Percentiles rank a stretch among this genome's conserved stretches.
phyloP scores from a whole-genome alignment of 2,329 filamentous ascomycete genomes.

The Fusarium siculi region DNA sequence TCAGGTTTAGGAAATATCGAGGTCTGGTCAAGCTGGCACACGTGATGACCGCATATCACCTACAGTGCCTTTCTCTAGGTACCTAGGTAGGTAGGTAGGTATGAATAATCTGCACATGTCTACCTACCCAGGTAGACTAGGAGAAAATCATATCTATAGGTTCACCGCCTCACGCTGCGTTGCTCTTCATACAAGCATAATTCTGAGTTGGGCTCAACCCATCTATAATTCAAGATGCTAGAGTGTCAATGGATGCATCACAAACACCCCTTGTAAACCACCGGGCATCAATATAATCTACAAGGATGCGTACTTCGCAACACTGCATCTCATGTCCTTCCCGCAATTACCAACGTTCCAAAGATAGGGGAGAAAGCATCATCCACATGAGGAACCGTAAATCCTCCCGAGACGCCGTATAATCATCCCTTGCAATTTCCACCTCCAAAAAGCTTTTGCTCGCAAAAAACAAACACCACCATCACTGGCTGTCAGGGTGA shows the following conservation, averaged over 20 bases:
- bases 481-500: conserved; percentile 23
- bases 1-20: background rate
- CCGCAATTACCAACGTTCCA: conserved; percentile 37
- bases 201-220: background rate
- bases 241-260: conserved; percentile 7
- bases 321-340: conserved; percentile 26
- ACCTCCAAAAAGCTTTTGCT: conserved; percentile 44
- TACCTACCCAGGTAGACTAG: background rate
- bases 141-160: background rate
- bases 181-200: background rate
- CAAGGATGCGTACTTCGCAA: conserved; percentile 31
- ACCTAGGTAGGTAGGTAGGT: too few relatives aligned
- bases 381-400: conserved; percentile 39
- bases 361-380: conserved; percentile 29
- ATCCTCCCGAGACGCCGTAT: conserved; percentile 44
- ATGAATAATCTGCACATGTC: background rate
- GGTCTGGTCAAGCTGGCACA: conserved; percentile 8
- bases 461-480: conserved; percentile 39
- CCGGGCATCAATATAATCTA: conserved; percentile 36
- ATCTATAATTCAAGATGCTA: conserved; percentile 6
- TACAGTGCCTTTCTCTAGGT: background rate
- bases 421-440: conserved; percentile 39
- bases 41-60: conserved; percentile 22
- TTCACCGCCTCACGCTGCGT: background rate
- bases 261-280: conserved; percentile 7